Conservation (phyloP, 2,329 filamentous ascomycete species). For the Stagonosporopsis cucurbitacearum region DNA sequence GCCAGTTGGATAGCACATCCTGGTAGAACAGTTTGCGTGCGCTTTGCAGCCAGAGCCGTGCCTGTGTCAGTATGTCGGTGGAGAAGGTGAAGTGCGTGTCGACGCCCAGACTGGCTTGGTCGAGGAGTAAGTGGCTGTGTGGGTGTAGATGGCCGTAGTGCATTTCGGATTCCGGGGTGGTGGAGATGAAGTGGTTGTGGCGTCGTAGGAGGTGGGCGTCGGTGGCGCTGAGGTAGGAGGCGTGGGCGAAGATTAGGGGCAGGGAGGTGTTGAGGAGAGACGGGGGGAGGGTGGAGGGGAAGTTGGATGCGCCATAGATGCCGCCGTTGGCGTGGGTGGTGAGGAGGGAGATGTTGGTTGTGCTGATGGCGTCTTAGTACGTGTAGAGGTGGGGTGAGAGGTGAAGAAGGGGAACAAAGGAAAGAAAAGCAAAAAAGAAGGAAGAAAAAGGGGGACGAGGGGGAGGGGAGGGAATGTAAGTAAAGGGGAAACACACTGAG, state of each 20-base stretch:
- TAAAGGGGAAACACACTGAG: neutral
- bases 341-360: neutral
- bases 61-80: constrained; percentile 55
- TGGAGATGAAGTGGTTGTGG: constrained; percentile 62
- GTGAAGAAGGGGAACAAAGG: neutral
- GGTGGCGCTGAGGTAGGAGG: constrained; percentile 51
- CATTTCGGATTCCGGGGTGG: constrained; percentile 66
- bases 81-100: constrained; percentile 63
- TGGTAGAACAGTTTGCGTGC: constrained; percentile 38
- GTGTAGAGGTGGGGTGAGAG: no score
- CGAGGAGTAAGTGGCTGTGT: constrained; percentile 52
- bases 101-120: constrained; percentile 61
- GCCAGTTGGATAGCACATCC: constrained; percentile 50
- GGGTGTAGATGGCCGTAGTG: constrained; percentile 64
- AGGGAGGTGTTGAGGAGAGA: constrained; percentile 52
- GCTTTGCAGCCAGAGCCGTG: constrained; percentile 62
- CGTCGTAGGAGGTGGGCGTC: constrained; percentile 54
- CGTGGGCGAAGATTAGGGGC: constrained; percentile 62
- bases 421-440: neutral
- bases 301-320: neutral
- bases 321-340: constrained; percentile 3
- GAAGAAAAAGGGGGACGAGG: neutral
- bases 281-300: constrained; percentile 27
- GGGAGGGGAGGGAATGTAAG: no score
- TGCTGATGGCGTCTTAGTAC: no score